A percentile compares a stretch with the other conserved stretches of the same genome.
Evolutionary conservation across 2,329 filamentous ascomycete species (phyloP).

Genomic region (Fusarium nodosum): DNA sequence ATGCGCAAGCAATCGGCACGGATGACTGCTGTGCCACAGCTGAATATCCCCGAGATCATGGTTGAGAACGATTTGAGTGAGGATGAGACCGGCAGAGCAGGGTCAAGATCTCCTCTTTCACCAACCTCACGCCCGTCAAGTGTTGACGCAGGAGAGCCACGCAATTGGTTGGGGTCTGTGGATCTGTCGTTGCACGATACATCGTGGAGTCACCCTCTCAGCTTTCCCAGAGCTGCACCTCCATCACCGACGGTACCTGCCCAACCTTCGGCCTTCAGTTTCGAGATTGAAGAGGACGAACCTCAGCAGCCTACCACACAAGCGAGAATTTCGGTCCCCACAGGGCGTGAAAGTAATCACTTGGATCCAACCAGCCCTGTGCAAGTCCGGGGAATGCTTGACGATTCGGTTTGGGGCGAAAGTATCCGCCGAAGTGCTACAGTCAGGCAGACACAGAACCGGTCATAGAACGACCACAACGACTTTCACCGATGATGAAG

Average conservation of each 20-base stretch:
- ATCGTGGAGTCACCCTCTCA: constrained; percentile 63
- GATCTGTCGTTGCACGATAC: constrained; percentile 58
- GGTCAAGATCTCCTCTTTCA: constrained; percentile 43
- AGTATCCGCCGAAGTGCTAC: constrained; percentile 92
- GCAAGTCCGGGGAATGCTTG: constrained; percentile 86
- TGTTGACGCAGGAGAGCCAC: constrained; percentile 54
- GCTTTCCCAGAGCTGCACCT: constrained; percentile 64
- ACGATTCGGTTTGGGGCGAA: constrained; percentile 93
- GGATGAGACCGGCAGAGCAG: constrained; percentile 44
- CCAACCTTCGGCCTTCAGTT: constrained; percentile 71
- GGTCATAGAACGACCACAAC: constrained; percentile 53
- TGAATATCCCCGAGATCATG: constrained; percentile 89
- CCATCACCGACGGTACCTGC: constrained; percentile 57
- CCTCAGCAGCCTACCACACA: constrained; percentile 45
- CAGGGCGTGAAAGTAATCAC: constrained; percentile 72
- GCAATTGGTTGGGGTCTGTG: constrained; percentile 60
- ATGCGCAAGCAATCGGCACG: constrained; percentile 80
- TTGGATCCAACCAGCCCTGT: constrained; percentile 61
- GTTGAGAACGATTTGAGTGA: constrained; percentile 81
- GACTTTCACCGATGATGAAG: constrained; percentile 44
- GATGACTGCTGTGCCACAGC: constrained; percentile 82
- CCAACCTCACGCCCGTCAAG: constrained; percentile 41
- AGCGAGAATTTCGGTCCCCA: constrained; percentile 59
- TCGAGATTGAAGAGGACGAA: constrained; percentile 66
- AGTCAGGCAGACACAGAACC: constrained; percentile 61